These are phyloP conservation scores for Bipolaris oryzae DNA, from an alignment of 2,329 filamentous ascomycete species.

Conservation along the genomic window DNA sequence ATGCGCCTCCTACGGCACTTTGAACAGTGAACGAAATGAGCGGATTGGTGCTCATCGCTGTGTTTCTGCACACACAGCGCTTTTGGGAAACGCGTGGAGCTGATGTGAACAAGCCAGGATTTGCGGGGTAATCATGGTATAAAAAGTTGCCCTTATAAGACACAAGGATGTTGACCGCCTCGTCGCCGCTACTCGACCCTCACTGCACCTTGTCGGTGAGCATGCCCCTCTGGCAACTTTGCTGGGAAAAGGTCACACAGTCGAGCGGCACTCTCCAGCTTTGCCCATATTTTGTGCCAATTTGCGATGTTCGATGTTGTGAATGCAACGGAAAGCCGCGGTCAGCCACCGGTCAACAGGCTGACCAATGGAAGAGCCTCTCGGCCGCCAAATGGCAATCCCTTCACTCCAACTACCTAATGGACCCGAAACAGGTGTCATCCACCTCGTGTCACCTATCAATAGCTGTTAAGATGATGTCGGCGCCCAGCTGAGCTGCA, in stretches of 20 bases:
- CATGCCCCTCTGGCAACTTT: background rate
- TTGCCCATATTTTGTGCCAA: background rate
- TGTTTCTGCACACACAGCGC: no score
- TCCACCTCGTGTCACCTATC: constrained; percentile 12
- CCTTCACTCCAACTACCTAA: constrained; percentile 5
- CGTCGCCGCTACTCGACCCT: background rate
- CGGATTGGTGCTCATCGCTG: no score
- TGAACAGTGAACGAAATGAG: no score
- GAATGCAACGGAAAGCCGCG: background rate
- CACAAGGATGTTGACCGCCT: background rate
- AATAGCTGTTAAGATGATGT: constrained; percentile 3
- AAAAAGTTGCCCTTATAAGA: background rate
- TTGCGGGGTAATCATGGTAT: background rate
- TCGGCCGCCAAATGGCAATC: constrained; percentile 11
- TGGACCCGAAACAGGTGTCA: constrained; percentile 11
- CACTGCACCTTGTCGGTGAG: background rate
- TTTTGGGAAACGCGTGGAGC: no score
- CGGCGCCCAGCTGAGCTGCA: constrained; percentile 3
- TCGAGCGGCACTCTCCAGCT: background rate
- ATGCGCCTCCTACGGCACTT: no score
- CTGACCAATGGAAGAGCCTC: constrained; percentile 16
- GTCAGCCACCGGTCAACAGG: constrained; percentile 15
- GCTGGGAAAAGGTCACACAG: background rate
- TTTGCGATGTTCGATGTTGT: background rate
- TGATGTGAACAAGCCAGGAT: background rate